These are phyloP conservation scores for Nannizzia gypsea DNA, from an alignment of 2,329 filamentous ascomycete species.

Conservation along the genomic window DNA sequence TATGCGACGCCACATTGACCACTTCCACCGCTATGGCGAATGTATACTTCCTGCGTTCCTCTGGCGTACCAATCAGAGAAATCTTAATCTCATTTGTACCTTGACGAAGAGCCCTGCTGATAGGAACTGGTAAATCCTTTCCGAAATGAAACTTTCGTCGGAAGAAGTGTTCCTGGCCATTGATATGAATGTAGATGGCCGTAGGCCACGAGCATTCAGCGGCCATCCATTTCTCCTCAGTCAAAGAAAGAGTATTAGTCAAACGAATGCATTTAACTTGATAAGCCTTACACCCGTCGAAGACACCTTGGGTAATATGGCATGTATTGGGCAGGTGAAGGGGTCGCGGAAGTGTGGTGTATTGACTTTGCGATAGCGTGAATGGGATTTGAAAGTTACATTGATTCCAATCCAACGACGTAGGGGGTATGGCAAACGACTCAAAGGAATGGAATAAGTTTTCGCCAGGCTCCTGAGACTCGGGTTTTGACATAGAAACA, in stretches of 20 bases:
- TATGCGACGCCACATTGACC: conserved; percentile 43
- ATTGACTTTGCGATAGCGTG: conserved; percentile 21
- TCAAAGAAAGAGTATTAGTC: conserved; percentile 20
- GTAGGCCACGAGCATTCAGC: conserved; percentile 60
- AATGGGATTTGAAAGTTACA: conserved; percentile 27
- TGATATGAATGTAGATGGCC: conserved; percentile 57
- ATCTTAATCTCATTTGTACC: conserved; percentile 55
- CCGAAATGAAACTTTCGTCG: conserved; percentile 61
- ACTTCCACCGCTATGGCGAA: conserved; percentile 56
- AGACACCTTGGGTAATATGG: conserved; percentile 25
- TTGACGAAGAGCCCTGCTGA: conserved; percentile 48
- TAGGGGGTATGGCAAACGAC: conserved; percentile 23
- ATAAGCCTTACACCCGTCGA: conserved; percentile 48
- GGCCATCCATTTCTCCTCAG: conserved; percentile 49
- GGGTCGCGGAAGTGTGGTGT: conserved; percentile 25
- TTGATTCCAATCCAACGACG: conserved; percentile 18
- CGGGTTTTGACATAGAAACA: neutral
- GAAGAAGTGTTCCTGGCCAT: conserved; percentile 45
- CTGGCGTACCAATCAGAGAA: conserved; percentile 30
- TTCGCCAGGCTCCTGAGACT: neutral
- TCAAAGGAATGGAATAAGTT: conserved; percentile 29
- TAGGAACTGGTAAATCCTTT: conserved; percentile 63
- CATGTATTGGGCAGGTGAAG: conserved; percentile 14
- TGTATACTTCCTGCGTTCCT: conserved; percentile 21
- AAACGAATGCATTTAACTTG: conserved; percentile 56